Percentiles rank a stretch among this genome's conserved stretches.
phyloP scores from a whole-genome alignment of 495 filamentous ascomycete genomes.

The Friedmanniomyces simplex region DNA sequence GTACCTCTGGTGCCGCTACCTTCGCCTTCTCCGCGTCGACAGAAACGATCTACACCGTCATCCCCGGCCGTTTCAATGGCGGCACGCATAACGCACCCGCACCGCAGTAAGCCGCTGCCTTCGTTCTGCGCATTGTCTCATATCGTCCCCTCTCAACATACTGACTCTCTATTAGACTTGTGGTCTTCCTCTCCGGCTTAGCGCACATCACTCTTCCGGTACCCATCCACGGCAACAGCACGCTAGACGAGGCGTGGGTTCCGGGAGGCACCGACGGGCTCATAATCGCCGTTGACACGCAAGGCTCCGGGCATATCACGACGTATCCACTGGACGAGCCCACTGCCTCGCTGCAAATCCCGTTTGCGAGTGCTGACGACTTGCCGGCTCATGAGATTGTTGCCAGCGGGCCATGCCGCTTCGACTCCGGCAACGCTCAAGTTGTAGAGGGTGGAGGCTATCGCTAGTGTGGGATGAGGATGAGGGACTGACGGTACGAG shows the following conservation, averaged over 20 bases:
- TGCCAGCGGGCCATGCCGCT: background rate
- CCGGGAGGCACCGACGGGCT: conserved; percentile 3
- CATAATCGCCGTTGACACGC: conserved; percentile 9
- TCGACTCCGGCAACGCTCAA: background rate
- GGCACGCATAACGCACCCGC: conserved; percentile 43
- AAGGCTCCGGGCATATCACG: conserved; percentile 11
- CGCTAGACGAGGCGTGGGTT: conserved; percentile 7
- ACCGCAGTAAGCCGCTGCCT: conserved; percentile 35
- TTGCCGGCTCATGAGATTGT: background rate
- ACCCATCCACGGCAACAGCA: conserved; percentile 1
- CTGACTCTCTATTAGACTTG: conserved; percentile 35
- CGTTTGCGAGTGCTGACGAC: background rate
- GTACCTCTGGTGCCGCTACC: conserved; percentile 32
- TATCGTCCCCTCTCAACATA: too few species aligned
- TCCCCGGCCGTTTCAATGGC: conserved; percentile 40
- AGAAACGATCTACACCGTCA: conserved; percentile 33
- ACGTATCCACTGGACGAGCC: conserved; percentile 8
- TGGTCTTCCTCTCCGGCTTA: conserved; percentile 40
- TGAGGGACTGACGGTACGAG: too few species aligned
- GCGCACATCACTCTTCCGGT: conserved; percentile 33
- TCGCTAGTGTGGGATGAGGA: too few species aligned
- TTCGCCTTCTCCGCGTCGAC: conserved; percentile 30
- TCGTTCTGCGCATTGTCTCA: background rate
- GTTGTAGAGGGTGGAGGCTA: background rate
- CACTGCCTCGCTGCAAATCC: conserved; percentile 11